These are phyloP conservation scores for Phialophora expanda DNA, from an alignment of 2,329 filamentous ascomycete species.

Conservation along the genomic window DNA sequence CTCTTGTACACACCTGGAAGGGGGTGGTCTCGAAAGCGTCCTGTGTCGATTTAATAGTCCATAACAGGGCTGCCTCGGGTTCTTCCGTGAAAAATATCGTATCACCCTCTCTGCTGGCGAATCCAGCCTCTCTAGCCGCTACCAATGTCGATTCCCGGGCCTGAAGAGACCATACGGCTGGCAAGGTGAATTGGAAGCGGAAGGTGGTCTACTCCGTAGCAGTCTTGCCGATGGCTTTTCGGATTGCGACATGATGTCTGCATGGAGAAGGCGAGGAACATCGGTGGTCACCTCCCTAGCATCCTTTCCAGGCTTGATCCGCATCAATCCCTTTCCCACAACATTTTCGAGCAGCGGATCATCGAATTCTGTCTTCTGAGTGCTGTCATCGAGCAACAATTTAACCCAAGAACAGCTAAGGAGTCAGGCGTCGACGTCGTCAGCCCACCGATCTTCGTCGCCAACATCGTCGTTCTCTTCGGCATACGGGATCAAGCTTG, in stretches of 20 bases:
- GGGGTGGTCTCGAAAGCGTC: not conserved
- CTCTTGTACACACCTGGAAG: not conserved
- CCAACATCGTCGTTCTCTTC: slow-evolving; percentile 3
- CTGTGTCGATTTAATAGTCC: not conserved
- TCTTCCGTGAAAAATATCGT: not conserved
- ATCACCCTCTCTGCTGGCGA: not conserved
- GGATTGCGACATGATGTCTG: not conserved
- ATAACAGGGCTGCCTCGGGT: not conserved
- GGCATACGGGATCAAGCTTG: slow-evolving; percentile 10
- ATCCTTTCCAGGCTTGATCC: not conserved
- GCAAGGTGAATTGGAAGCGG: not conserved
- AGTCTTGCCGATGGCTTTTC: slow-evolving; percentile 2
- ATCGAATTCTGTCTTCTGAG: slow-evolving; percentile 3
- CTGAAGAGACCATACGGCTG: not conserved
- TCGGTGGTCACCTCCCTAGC: slow-evolving; percentile 7
- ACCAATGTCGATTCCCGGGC: not conserved
- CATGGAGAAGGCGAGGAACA: not conserved
- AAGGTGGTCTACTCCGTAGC: not conserved
- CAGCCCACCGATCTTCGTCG: slow-evolving; percentile 11
- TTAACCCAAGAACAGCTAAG: slow-evolving; percentile 4
- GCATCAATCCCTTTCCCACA: slow-evolving; percentile 10
- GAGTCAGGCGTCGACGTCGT: not conserved
- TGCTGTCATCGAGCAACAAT: slow-evolving; percentile 10
- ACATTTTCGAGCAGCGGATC: slow-evolving; percentile 6
- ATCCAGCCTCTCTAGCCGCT: not conserved